Base-by-base conservation (phyloP, 805 yeast genomes). In the Starmera dryadoides region DNA sequence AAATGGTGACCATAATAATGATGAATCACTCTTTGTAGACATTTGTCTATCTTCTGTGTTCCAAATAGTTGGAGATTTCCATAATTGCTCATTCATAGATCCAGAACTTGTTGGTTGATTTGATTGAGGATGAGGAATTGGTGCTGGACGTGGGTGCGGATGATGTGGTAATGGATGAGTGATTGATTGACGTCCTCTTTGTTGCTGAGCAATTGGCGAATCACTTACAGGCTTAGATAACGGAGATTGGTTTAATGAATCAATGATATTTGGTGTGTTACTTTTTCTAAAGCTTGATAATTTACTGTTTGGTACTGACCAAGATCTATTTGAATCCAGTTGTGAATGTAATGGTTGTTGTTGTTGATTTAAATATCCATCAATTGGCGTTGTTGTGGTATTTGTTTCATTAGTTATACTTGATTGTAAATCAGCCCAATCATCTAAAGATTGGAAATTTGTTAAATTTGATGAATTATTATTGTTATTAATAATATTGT, bases 11-110 rank as follows among this genome's bases (percentile, higher is more conserved):
- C 58, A 55, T 2, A 46, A 25, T 7, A 53, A 18, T 2, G 54
- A 55, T 16, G 56, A 52, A 23, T 55, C 58, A 30, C 52, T 46
- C 41, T 52, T 52, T 1, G 56, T 50, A 1, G 58, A 53, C 9
- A 45, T 20, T 22, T 48, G 50, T 16, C 57, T 33, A 11, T 52
- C 56, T 31, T 53, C 55, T 16, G 33, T 38, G 26, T 47, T 50
- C 58, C 57, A 52, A 4, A 52, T 48, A 10, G 42, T 52, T 30
- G 35, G 23, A 8, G 26, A 34, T 12, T 34, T 25, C 31, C 31
- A 17, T 12, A 14, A 18, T 25, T 34, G 35, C 14, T 22, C 28
- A 16, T 17, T 22, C 28, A 25, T 11, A 10, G 9, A 12, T 11
- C 28, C 28, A 5, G 10, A 25, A 25, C 28, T 25, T 25, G 5